Conservation (phyloP, 441 rosid species). For the Croton setiger region DNA sequence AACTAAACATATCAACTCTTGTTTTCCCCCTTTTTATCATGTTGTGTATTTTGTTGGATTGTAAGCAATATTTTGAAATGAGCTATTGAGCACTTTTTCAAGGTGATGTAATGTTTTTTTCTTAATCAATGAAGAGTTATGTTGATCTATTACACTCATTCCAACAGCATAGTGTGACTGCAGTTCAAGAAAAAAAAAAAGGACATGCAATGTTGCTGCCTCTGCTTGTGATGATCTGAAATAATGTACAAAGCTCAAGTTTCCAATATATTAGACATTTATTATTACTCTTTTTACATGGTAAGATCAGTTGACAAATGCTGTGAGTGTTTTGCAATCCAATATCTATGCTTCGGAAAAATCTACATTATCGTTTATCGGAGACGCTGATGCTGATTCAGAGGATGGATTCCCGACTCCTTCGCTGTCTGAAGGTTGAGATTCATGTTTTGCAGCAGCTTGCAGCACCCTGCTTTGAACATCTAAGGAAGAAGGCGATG, state of each 20-base stretch:
- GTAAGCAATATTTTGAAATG: background rate
- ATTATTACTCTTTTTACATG: slow-evolving; percentile 12
- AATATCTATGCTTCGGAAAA: slow-evolving; percentile 50
- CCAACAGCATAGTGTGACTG: background rate
- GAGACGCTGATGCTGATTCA: slow-evolving; percentile 26
- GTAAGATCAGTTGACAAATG: slow-evolving; percentile 6
- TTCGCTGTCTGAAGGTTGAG: slow-evolving; percentile 69
- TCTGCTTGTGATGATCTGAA: background rate
- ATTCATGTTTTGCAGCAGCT: slow-evolving; percentile 93
- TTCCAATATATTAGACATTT: slow-evolving; percentile 7
- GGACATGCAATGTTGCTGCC: slow-evolving; percentile 10
- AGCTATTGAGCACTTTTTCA: background rate
- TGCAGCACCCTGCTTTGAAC: slow-evolving; percentile 82
- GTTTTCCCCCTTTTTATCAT: background rate
- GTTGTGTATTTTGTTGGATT: background rate
- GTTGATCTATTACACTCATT: background rate
- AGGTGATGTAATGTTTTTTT: background rate
- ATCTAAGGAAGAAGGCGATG: slow-evolving; percentile 86
- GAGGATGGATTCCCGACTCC: slow-evolving; percentile 39
- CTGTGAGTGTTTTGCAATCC: background rate
- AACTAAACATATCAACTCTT: background rate
- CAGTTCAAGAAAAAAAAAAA: too few species aligned
- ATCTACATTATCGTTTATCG: slow-evolving; percentile 40
- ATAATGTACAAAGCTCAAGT: slow-evolving; percentile 6
- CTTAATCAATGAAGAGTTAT: slow-evolving; percentile 7